A percentile compares a stretch with the other conserved stretches of the same genome.
Conservation (phyloP, 495 filamentous ascomycete species). For the Trichocladium uniseriatum region DNA sequence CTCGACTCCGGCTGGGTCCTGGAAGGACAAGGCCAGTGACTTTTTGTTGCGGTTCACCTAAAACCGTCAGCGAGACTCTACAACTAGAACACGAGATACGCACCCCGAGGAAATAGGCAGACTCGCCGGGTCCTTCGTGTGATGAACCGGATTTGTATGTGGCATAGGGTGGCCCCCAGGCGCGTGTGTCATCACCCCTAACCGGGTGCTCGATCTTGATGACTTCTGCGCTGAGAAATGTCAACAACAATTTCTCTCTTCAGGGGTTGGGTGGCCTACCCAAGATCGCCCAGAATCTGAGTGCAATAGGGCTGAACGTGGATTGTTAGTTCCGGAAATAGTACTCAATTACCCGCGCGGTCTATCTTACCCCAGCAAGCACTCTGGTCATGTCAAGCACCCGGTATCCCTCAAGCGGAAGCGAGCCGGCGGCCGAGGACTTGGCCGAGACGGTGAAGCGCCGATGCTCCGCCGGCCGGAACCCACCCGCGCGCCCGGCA, state of each 20-base stretch:
- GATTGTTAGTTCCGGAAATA: neutral
- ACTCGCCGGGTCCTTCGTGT: conserved; percentile 72
- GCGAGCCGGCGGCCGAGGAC: conserved; percentile 18
- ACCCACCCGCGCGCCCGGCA: neutral
- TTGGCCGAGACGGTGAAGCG: conserved; percentile 10
- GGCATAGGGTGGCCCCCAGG: conserved; percentile 95
- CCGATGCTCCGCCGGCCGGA: neutral
- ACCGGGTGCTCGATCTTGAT: conserved; percentile 95
- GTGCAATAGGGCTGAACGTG: conserved; percentile 79
- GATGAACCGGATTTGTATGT: conserved; percentile 51
- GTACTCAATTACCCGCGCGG: neutral
- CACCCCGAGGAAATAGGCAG: conserved; percentile 89
- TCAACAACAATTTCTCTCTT: conserved; percentile 1
- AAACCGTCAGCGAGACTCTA: too few relatives aligned
- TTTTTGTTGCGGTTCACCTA: conserved; percentile 96
- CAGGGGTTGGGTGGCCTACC: conserved; percentile 45
- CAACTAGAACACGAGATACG: conserved; percentile 13
- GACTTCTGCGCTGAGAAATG: conserved; percentile 66
- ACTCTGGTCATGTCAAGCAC: conserved; percentile 97
- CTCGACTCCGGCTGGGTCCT: conserved; percentile 68
- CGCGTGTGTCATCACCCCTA: conserved; percentile 86
- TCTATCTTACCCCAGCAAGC: conserved; percentile 71
- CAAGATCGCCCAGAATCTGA: conserved; percentile 91
- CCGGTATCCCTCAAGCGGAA: conserved; percentile 71
- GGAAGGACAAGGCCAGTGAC: conserved; percentile 84